Conservation (phyloP, 495 filamentous ascomycete genomes). For the Daldinia childiae region DNA sequence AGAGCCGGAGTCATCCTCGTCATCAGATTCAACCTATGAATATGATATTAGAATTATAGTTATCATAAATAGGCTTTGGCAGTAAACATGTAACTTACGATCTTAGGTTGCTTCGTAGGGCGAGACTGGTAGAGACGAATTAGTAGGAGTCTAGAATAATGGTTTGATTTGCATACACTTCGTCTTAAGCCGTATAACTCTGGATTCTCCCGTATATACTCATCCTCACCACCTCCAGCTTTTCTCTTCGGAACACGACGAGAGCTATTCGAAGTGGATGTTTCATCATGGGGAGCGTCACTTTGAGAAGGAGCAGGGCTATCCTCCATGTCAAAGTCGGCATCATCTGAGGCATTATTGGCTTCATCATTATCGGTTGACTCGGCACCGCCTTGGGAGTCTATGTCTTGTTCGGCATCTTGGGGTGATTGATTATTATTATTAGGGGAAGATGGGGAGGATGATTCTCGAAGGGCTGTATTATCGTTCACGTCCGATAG, state of each 20-base stretch:
- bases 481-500: constrained; percentile 57
- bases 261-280: constrained; percentile 73
- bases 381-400: constrained; percentile 50
- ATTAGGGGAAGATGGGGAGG: constrained; percentile 54
- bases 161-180: constrained; percentile 69
- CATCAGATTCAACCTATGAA: constrained; percentile 72
- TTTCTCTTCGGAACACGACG: constrained; percentile 79
- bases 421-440: constrained; percentile 65
- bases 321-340: constrained; percentile 77
- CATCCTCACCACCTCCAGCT: constrained; percentile 72
- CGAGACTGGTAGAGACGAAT: constrained; percentile 56
- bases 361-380: constrained; percentile 68
- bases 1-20: constrained; percentile 76
- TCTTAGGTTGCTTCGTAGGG: constrained; percentile 58
- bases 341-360: constrained; percentile 76
- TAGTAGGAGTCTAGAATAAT: constrained; percentile 42
- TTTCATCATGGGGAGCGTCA: constrained; percentile 60
- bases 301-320: constrained; percentile 63
- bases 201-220: constrained; percentile 89
- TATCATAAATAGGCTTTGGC: not conserved
- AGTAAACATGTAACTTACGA: constrained; percentile 54
- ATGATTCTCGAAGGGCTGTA: constrained; percentile 32
- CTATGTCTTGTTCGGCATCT: constrained; percentile 75
- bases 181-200: constrained; percentile 93
- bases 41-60: constrained; percentile 37